Percentiles rank a stretch among this genome's conserved stretches.
These are phyloP conservation scores for Dryas integrifolia DNA, from an alignment of 331 rosid genomes.

Conservation along the genomic window DNA sequence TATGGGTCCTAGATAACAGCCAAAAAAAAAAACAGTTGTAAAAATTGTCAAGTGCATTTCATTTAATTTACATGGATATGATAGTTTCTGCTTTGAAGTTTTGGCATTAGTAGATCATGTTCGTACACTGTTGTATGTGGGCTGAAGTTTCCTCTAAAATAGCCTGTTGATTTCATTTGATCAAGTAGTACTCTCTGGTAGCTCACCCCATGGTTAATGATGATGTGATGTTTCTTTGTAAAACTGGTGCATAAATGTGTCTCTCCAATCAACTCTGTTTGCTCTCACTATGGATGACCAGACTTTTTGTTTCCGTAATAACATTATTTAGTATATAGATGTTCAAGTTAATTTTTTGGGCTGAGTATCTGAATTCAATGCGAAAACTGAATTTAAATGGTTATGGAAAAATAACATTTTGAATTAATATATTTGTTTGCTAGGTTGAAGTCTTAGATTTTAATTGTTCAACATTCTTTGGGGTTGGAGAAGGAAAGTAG, in stretches of 20 bases:
- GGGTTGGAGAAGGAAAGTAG: constrained; percentile 24
- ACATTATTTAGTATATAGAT: not conserved
- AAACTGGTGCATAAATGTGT: not conserved
- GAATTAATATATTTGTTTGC: not conserved
- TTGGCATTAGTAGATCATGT: too few relatives aligned
- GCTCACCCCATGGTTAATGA: too few relatives aligned
- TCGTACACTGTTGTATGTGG: too few relatives aligned
- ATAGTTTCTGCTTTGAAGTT: too few relatives aligned
- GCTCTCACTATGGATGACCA: not conserved
- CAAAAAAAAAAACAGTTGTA: too few relatives aligned
- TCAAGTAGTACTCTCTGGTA: too few relatives aligned
- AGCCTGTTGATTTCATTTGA: too few relatives aligned
- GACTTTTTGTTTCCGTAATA: constrained; percentile 1
- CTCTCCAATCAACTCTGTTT: not conserved
- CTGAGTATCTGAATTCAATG: not conserved
- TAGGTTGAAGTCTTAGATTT: constrained; percentile 19
- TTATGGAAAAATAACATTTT: constrained; percentile 3
- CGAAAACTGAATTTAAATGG: not conserved
- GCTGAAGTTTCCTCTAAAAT: too few relatives aligned
- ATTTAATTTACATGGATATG: too few relatives aligned
- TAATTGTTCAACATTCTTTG: constrained; percentile 17
- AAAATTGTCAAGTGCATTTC: too few relatives aligned
- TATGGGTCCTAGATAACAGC: not conserved
- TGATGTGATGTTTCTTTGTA: too few relatives aligned
- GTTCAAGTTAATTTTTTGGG: not conserved